phyloP scores from a whole-genome alignment of 2,329 filamentous ascomycete genomes.

The Epicoccum nigrum region DNA sequence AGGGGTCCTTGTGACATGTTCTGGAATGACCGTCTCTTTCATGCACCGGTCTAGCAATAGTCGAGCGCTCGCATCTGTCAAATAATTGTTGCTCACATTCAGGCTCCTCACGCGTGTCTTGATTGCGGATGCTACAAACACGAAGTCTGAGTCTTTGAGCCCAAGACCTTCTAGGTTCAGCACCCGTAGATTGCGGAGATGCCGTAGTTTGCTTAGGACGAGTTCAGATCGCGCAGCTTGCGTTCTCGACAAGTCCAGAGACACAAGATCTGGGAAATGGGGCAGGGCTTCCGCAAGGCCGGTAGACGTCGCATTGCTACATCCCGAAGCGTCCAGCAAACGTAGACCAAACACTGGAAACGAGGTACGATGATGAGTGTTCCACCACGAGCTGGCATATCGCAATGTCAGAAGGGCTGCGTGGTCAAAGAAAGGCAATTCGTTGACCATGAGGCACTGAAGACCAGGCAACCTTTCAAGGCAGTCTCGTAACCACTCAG shows the following conservation, averaged over 20 bases:
- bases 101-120: conserved; percentile 60
- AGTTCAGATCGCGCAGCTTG: conserved; percentile 54
- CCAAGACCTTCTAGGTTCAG: conserved; percentile 62
- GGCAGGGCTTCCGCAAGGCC: conserved; percentile 59
- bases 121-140: conserved; percentile 59
- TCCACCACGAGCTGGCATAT: conserved; percentile 37
- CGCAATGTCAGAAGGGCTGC: conserved; percentile 60
- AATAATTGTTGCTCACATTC: conserved; percentile 62
- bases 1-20: conserved; percentile 19
- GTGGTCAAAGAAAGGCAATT: conserved; percentile 67
- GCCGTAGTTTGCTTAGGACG: conserved; percentile 56
- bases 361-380: conserved; percentile 25
- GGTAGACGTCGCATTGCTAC: conserved; percentile 63
- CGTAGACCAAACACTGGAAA: conserved; percentile 56
- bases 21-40: conserved; percentile 26
- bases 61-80: conserved; percentile 62
- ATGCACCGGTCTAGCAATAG: conserved; percentile 61
- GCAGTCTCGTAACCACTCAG: conserved; percentile 65
- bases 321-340: conserved; percentile 62
- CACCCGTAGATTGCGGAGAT: conserved; percentile 60
- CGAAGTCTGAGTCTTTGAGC: conserved; percentile 60
- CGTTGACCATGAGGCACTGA: conserved; percentile 64
- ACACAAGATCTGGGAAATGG: conserved; percentile 61
- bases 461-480: conserved; percentile 63
- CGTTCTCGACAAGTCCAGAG: conserved; percentile 64